Evolutionary conservation across 495 filamentous ascomycete species (phyloP).

Genomic region (Articulospora tetracladia): DNA sequence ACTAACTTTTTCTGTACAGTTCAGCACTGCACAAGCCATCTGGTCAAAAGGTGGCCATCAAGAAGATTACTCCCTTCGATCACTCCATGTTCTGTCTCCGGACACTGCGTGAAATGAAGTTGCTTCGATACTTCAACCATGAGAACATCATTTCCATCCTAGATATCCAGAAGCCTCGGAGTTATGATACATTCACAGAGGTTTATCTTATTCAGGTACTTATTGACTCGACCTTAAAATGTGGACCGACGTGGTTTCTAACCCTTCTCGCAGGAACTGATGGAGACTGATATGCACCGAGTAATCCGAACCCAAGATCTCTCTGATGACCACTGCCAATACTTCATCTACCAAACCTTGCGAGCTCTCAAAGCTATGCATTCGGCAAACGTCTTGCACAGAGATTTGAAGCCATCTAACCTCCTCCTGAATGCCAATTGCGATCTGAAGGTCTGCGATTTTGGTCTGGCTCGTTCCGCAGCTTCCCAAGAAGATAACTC

Average conservation of each 20-base stretch:
- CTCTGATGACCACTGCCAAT: conserved; percentile 98
- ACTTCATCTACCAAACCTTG: conserved; percentile 99
- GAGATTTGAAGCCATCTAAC: conserved; percentile 97
- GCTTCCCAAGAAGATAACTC: conserved; percentile 97
- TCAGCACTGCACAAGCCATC: conserved; percentile 98
- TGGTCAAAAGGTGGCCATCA: conserved; percentile 98
- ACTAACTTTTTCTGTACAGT: conserved; percentile 39
- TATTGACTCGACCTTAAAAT: not conserved
- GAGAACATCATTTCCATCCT: conserved; percentile 99
- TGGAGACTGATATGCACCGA: conserved; percentile 99
- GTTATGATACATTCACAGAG: conserved; percentile 94
- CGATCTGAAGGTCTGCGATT: conserved; percentile 98
- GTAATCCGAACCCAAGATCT: conserved; percentile 98
- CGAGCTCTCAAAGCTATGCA: conserved; percentile 99
- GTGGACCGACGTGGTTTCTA: not conserved
- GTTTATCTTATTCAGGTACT: conserved; percentile 97
- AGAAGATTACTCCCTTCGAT: conserved; percentile 99
- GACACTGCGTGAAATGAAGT: conserved; percentile 98
- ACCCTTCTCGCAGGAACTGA: conserved; percentile 69
- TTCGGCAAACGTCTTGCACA: conserved; percentile 96
- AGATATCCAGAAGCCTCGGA: conserved; percentile 96
- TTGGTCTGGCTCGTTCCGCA: conserved; percentile 89
- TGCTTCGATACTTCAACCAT: conserved; percentile 98
- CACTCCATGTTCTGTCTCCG: conserved; percentile 99
- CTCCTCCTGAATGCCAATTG: conserved; percentile 97